Evolutionary conservation across 75 land plant genomes (phyloP).

Genomic region (Ceratopteris richardii): DNA sequence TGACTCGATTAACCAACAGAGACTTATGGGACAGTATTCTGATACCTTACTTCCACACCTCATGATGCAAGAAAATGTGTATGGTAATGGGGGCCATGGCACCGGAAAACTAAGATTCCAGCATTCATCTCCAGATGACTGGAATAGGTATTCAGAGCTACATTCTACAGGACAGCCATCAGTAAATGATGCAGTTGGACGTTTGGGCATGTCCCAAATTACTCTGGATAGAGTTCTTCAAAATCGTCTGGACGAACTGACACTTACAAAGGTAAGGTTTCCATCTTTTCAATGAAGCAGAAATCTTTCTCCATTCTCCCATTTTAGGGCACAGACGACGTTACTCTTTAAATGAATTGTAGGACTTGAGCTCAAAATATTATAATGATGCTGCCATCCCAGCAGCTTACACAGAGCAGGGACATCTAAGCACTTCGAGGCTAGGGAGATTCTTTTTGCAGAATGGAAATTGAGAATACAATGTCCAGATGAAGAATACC

Average conservation of each 20-base stretch:
- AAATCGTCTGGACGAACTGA: constrained; percentile 1
- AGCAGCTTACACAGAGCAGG: not conserved
- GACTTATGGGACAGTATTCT: not conserved
- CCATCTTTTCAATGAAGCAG: not conserved
- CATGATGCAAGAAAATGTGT: not conserved
- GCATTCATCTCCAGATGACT: not conserved
- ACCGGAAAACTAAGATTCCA: not conserved
- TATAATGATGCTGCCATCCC: constrained; percentile 5
- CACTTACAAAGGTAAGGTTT: not conserved
- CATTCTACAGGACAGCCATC: not conserved
- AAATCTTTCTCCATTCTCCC: not conserved
- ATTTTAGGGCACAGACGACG: not conserved
- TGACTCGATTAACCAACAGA: not conserved
- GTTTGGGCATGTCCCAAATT: constrained; percentile 2
- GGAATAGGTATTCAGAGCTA: constrained; percentile 1
- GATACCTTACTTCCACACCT: not conserved
- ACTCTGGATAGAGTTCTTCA: constrained; percentile 5
- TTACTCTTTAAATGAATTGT: not conserved
- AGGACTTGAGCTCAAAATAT: constrained; percentile 3
- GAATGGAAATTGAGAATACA: not conserved
- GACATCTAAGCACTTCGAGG: not conserved
- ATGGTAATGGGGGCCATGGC: not conserved
- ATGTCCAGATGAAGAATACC: too few relatives aligned
- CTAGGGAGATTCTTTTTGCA: not conserved
- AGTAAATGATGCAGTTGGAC: constrained; percentile 6